These are phyloP conservation scores for Sporothrix luriei DNA, from an alignment of 2,329 filamentous ascomycete genomes.

Conservation along the genomic window DNA sequence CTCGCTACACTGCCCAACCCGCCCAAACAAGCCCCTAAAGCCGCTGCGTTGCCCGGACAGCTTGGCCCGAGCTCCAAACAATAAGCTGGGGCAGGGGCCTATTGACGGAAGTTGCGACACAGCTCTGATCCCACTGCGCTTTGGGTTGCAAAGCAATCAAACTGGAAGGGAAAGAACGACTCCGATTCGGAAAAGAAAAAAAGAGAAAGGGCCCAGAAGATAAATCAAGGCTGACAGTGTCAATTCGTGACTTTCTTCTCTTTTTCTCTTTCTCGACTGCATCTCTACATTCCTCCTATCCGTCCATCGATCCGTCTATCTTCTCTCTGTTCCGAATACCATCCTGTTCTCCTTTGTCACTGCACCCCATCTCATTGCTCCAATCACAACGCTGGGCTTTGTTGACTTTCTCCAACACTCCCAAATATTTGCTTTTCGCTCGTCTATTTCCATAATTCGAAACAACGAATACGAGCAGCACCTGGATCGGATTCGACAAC, in stretches of 20 bases:
- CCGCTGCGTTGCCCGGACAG: constrained; percentile 37
- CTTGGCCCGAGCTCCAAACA: constrained; percentile 36
- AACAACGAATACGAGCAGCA: constrained; percentile 9
- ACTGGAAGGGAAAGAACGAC: constrained; percentile 19
- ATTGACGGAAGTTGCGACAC: constrained; percentile 20
- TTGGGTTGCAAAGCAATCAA: constrained; percentile 31
- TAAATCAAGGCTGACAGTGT: neutral
- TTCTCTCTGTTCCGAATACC: neutral
- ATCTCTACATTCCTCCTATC: constrained; percentile 12
- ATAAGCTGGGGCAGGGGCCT: constrained; percentile 19
- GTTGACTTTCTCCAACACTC: constrained; percentile 23
- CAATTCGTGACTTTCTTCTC: neutral
- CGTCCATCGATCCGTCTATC: neutral
- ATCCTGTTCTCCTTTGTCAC: neutral
- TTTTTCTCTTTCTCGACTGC: constrained; percentile 7
- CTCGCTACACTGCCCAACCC: constrained; percentile 1
- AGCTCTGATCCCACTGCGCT: constrained; percentile 17
- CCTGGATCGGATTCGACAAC: neutral
- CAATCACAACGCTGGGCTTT: constrained; percentile 21
- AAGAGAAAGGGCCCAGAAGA: constrained; percentile 2
- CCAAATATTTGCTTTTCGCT: neutral
- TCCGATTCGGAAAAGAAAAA: neutral
- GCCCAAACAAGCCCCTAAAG: constrained; percentile 17
- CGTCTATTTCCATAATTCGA: neutral
- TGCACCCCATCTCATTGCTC: constrained; percentile 27